Evolutionary conservation across 2,329 filamentous ascomycete genomes (phyloP), one percentile per base, ranked within the genome.

Genomic region (Trichoderma harzianum): DNA sequence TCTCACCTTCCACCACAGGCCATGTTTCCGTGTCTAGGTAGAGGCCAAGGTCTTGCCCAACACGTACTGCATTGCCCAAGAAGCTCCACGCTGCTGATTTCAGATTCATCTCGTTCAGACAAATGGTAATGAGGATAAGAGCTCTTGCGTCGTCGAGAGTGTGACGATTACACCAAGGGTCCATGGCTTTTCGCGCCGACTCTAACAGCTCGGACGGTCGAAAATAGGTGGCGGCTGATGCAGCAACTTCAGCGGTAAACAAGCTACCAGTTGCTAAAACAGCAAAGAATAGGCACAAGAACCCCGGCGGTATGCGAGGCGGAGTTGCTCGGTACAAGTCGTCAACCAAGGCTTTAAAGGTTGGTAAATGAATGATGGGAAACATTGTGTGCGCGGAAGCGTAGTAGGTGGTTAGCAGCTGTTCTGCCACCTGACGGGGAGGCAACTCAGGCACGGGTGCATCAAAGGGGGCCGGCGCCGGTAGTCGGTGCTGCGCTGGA

Each of bases 331-430:
- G 88, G 80, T 97, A 97, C 7, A 97, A 85, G 10, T 89, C 86
- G 71, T 97, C 93, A 73, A 95, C 92, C 66, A 92, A 88, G 62
- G 88, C 86, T 76, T 91, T 86, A 77, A 98, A 97, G 0, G 88
- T 92, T 2, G 93, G 93, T 92, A 95, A 97, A 80, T 98, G 93
- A 11, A 98, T 78, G 57, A 97, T 90, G 0, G 96, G 96, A 75
- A 95, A 91, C 80, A 93, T 91, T 36, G 90, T 88, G 79, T 98
- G 95, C 28, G 93, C 86, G 7, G 91, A 92, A 51, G 87, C 85
- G 76, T 93, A 92, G 80, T 97, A 99, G 47, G 91, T 87, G 39
- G 88, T 86, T 36, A 98, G 82, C 2, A 98, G 85, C 75, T 88
- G 89, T 74, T 97, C 93, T 32, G 91, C 90, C 26, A 90, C 81